Evolutionary conservation across 108 stramenopile genomes (phyloP), one percentile per base, ranked within the genome.

Genomic region (Cyclostephanos invisitatus): DNA sequence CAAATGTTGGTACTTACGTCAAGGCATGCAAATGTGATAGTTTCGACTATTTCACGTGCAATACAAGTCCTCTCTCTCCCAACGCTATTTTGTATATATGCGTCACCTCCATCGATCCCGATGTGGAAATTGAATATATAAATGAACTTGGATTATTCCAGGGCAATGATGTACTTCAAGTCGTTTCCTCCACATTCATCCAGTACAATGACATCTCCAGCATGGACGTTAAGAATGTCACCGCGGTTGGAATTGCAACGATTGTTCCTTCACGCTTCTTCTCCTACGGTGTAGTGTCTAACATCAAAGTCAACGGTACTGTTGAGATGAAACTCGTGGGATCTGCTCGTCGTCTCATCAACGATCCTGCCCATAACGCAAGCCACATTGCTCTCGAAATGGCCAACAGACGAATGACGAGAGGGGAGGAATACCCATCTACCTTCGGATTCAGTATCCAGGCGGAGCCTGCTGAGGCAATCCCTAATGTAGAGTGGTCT

Each of bases 21-120:
- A 29, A 54, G 25, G 78, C 78, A 6, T 79, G 78, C 67, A 79
- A 67, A 18, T 79, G 78, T 20, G 22, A 40, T 22, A 28, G 18
- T 37, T 29, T 72, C 66, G 51, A 54, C 32, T 55, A 67, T n/a
- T 63, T 68, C 42, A 38, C 11, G 0, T 79, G 78, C 61, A 63
- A 72, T 24, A 27, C 51, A 14, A 28, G 48, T 29, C 42, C 46
- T n/a, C 60, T 72, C 40, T 11, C 38, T 2, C 61, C 67, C 24
- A 49, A 50, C 59, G 36, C 29, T 21, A 48, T 59, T 22, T 51
- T 79, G 58, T 70, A 72, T 29, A 38, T 79, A 4, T 79, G 78
- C 61, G 61, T 79, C 9, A 35, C 36, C 2, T 62, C 66, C 32
- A 24, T 22, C 20, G 51, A 47, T 9, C n/a, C 66, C 3, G 71